Conservation (phyloP, 331 rosid species). For the Cydonia oblonga region DNA sequence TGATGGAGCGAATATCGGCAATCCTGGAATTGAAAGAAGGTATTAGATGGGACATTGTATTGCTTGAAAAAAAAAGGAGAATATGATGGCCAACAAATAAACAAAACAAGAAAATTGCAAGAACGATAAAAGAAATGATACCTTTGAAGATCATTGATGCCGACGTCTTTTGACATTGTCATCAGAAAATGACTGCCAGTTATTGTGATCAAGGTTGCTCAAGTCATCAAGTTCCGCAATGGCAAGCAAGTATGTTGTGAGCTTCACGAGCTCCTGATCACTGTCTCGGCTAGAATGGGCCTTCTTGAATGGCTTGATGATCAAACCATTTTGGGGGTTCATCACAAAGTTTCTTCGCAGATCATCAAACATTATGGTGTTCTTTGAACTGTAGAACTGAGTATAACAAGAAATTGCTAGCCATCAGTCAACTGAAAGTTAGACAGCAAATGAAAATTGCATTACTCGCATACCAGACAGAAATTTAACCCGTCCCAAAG, state of each 20-base stretch:
- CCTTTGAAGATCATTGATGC: constrained; percentile 29
- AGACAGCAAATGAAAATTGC: not conserved
- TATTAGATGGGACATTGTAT: not conserved
- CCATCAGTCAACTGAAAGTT: not conserved
- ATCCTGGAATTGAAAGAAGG: not conserved
- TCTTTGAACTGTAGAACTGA: constrained; percentile 72
- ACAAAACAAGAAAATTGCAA: not conserved
- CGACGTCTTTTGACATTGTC: constrained; percentile 67
- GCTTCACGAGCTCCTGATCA: constrained; percentile 82
- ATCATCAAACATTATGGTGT: constrained; percentile 88
- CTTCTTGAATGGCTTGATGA: constrained; percentile 89
- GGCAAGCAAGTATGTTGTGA: constrained; percentile 78
- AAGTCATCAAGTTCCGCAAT: constrained; percentile 87
- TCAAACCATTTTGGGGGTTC: constrained; percentile 95
- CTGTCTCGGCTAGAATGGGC: constrained; percentile 84
- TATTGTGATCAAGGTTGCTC: constrained; percentile 56
- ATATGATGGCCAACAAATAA: not conserved
- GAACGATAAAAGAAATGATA: not conserved
- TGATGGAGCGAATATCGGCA: not conserved
- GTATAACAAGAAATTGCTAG: not conserved
- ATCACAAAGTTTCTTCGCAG: constrained; percentile 78
- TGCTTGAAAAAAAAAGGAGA: not conserved
- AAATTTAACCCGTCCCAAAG: too few relatives aligned
- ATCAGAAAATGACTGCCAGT: constrained; percentile 49
- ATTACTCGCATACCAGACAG: not conserved